These are phyloP conservation scores for Rhynchosporium agropyri DNA, from an alignment of 2,329 filamentous ascomycete species.

Conservation along the genomic window DNA sequence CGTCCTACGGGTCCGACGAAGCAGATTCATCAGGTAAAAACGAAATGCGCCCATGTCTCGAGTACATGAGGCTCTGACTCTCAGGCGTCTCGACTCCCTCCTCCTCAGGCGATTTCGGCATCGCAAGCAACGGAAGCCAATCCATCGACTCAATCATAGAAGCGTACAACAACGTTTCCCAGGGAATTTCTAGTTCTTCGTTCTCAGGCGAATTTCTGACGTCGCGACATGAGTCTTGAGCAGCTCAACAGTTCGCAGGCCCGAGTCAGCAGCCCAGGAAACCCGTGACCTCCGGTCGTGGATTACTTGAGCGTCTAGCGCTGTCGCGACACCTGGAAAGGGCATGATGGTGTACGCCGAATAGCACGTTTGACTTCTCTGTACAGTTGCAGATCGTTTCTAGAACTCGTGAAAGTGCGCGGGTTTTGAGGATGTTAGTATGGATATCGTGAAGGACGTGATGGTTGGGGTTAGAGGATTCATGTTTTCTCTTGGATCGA, in stretches of 20 bases:
- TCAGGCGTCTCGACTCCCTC: conserved; percentile 55
- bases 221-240: conserved; percentile 53
- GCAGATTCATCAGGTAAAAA: conserved; percentile 52
- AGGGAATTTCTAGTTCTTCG: conserved; percentile 50
- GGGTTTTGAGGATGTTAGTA: conserved; percentile 39
- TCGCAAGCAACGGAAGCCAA: conserved; percentile 45
- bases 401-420: conserved; percentile 49
- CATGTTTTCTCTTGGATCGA: conserved; percentile 53
- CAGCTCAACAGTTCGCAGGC: conserved; percentile 39
- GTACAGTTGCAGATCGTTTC: conserved; percentile 47
- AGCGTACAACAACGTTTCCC: conserved; percentile 39
- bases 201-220: conserved; percentile 53
- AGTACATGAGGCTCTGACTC: conserved; percentile 60
- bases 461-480: conserved; percentile 50
- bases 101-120: conserved; percentile 54
- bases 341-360: conserved; percentile 37
- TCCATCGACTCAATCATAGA: conserved; percentile 45
- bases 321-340: conserved; percentile 51
- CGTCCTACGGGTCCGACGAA: conserved; percentile 58
- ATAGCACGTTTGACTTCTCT: conserved; percentile 30
- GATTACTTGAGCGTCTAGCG: conserved; percentile 63
- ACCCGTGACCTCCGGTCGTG: conserved; percentile 73
- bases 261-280: conserved; percentile 51
- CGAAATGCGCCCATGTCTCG: conserved; percentile 54
- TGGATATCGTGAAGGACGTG: conserved; percentile 48